phyloP scores from a whole-genome alignment of 2,329 filamentous ascomycete species.

The Colletotrichum lini region DNA sequence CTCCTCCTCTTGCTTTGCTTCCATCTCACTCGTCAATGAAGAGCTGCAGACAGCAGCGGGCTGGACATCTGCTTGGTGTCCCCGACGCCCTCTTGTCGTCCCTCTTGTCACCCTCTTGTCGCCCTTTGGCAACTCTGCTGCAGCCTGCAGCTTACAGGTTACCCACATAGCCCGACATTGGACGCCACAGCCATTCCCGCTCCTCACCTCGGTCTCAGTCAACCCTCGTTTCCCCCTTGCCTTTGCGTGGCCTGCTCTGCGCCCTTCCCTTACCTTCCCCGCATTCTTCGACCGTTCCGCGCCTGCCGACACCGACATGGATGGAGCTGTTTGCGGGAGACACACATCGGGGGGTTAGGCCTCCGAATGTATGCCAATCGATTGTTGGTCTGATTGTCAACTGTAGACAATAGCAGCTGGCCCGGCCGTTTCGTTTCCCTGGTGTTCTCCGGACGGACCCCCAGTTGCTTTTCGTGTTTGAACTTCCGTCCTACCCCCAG shows the following conservation, averaged over 20 bases:
- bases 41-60: not conserved
- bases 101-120: not conserved
- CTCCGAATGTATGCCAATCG: not conserved
- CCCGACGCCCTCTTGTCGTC: not conserved
- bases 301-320: not conserved
- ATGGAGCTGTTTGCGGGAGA: not conserved
- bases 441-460: not conserved
- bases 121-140: conserved; percentile 18
- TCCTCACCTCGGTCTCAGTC: conserved; percentile 20
- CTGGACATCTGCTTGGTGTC: not conserved
- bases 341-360: not conserved
- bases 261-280: conserved; percentile 4
- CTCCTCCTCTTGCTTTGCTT: not conserved
- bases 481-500: not conserved
- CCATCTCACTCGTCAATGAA: not conserved
- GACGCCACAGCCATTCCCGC: conserved; percentile 16
- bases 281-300: conserved; percentile 12
- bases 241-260: conserved; percentile 4
- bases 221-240: conserved; percentile 2
- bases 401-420: too few relatives aligned
- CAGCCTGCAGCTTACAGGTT: conserved; percentile 16
- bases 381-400: too few relatives aligned
- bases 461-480: not conserved
- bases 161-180: conserved; percentile 13
- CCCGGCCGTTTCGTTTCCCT: not conserved